Evolutionary conservation across 768 basidiomycete genomes (phyloP).

Genomic region (Chalciporus chontae): DNA sequence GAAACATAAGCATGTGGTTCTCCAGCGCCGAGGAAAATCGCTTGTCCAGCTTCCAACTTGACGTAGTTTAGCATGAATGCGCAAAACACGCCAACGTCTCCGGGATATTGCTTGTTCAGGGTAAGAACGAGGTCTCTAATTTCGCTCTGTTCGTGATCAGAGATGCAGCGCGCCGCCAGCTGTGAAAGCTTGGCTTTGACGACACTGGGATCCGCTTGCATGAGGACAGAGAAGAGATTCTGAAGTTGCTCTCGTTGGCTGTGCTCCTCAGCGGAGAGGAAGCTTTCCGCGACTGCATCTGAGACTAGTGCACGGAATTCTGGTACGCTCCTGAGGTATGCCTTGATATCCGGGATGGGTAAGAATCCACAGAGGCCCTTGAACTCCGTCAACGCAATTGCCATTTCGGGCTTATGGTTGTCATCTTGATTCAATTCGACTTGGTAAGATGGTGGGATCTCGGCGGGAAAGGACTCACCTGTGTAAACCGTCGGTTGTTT

Average conservation of each 20-base stretch:
- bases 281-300: slow-evolving; percentile 44
- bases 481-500: slow-evolving; percentile 85
- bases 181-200: slow-evolving; percentile 53
- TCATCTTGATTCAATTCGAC: slow-evolving; percentile 51
- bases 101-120: slow-evolving; percentile 75
- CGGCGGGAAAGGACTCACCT: slow-evolving; percentile 45
- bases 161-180: slow-evolving; percentile 63
- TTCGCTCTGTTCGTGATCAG: slow-evolving; percentile 41
- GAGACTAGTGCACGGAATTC: slow-evolving; percentile 78
- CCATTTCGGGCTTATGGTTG: slow-evolving; percentile 99
- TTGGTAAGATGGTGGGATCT: slow-evolving; percentile 1
- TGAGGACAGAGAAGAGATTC: slow-evolving; percentile 75
- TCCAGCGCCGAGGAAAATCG: slow-evolving; percentile 92
- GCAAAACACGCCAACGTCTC: slow-evolving; percentile 92
- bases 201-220: slow-evolving; percentile 62
- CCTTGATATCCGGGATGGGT: slow-evolving; percentile 69
- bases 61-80: slow-evolving; percentile 87
- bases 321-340: slow-evolving; percentile 61
- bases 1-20: slow-evolving; percentile 96
- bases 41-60: slow-evolving; percentile 74
- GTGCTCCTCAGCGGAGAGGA: slow-evolving; percentile 40
- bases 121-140: slow-evolving; percentile 60
- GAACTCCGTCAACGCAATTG: slow-evolving; percentile 92
- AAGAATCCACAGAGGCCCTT: slow-evolving; percentile 90
- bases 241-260: slow-evolving; percentile 53